phyloP scores from a whole-genome alignment of 768 basidiomycete species.

The Astraeus odoratus region DNA sequence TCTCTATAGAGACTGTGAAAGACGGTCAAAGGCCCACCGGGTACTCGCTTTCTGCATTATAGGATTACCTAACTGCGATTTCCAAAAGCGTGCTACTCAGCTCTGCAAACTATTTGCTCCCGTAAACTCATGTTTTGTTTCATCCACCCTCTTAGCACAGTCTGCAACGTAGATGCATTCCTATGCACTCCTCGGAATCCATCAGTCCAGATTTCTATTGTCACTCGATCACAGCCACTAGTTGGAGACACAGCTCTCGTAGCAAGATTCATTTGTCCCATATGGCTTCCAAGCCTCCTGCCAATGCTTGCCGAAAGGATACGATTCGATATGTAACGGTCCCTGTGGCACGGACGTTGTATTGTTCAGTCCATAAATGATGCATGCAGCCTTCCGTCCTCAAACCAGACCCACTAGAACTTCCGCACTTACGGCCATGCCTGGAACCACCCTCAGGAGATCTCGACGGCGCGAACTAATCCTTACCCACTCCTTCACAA shows the following conservation, averaged over 20 bases:
- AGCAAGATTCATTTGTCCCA: constrained; percentile 4
- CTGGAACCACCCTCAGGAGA: constrained; percentile 38
- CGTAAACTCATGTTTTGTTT: constrained; percentile 7
- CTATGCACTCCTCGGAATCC: not conserved
- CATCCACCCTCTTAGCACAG: not conserved
- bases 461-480: constrained; percentile 41
- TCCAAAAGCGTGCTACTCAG: too few species aligned
- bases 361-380: constrained; percentile 25
- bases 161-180: not conserved
- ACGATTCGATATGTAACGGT: constrained; percentile 11
- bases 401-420: constrained; percentile 10
- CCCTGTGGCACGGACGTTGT: constrained; percentile 25
- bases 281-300: not conserved
- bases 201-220: not conserved
- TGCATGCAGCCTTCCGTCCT: constrained; percentile 5
- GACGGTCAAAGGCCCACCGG: too few species aligned
- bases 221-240: not conserved
- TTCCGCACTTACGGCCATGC: constrained; percentile 27
- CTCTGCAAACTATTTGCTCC: too few species aligned
- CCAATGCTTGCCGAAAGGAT: too few species aligned
- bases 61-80: too few species aligned
- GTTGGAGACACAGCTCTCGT: constrained; percentile 8
- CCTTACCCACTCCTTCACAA: constrained; percentile 46
- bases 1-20: too few species aligned
- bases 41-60: too few species aligned